These are phyloP conservation scores for Populus hybrid DNA, from an alignment of 441 rosid genomes.

Conservation along the genomic window DNA sequence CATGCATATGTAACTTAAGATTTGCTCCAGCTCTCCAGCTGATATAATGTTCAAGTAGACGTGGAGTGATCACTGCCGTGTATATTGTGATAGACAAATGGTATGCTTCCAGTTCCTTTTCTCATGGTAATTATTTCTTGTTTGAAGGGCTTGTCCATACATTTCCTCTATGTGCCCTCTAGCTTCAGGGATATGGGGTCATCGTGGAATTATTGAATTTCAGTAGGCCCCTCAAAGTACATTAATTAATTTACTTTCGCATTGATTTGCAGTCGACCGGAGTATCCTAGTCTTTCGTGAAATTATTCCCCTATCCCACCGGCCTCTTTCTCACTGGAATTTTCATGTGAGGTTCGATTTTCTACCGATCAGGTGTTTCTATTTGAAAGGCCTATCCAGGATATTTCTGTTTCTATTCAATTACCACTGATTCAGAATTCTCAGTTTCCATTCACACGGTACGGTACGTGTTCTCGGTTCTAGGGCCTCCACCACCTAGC, in stretches of 20 bases:
- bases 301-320: neutral
- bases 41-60: neutral
- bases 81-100: neutral
- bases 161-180: neutral
- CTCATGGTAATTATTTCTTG: neutral
- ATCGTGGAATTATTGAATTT: conserved; percentile 5
- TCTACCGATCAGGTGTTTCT: neutral
- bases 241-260: neutral
- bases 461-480: neutral
- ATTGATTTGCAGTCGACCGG: neutral
- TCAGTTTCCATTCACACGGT: neutral
- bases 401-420: neutral
- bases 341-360: neutral
- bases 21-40: neutral
- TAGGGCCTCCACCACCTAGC: too few relatives aligned
- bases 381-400: neutral
- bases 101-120: neutral
- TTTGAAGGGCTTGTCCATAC: neutral
- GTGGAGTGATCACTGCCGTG: neutral
- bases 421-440: neutral
- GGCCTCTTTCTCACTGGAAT: too few relatives aligned
- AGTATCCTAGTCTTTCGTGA: neutral
- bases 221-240: conserved; percentile 12
- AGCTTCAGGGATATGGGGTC: conserved; percentile 1
- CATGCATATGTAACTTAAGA: neutral